phyloP scores from a whole-genome alignment of 495 filamentous ascomycete genomes.

The Massariosphaeria phaeospora region DNA sequence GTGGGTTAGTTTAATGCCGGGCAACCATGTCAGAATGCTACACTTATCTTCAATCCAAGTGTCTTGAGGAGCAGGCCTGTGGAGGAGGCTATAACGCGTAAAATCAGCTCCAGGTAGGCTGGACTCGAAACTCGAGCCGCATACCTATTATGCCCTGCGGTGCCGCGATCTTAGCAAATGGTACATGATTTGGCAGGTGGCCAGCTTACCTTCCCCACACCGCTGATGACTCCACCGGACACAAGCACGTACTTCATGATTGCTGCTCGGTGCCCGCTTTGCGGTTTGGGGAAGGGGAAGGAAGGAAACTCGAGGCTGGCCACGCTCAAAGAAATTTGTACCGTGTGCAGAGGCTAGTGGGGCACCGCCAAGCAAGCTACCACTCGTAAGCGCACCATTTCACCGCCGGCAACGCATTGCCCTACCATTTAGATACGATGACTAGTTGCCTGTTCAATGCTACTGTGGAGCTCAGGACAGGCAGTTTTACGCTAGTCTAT shows the following conservation, averaged over 20 bases:
- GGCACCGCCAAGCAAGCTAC: not conserved
- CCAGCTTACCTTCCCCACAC: constrained; percentile 56
- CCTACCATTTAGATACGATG: constrained; percentile 24
- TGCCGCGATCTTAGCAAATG: not conserved
- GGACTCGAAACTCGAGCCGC: constrained; percentile 30
- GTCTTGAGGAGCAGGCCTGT: constrained; percentile 84
- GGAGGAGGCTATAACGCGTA: constrained; percentile 52
- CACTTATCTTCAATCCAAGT: constrained; percentile 62
- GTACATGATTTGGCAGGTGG: not conserved
- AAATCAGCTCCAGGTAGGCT: constrained; percentile 19
- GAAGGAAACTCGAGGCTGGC: constrained; percentile 11
- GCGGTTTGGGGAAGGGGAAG: constrained; percentile 36
- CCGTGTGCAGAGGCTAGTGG: not conserved
- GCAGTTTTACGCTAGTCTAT: too few species aligned
- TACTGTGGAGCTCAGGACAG: too few species aligned
- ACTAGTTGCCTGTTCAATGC: too few species aligned
- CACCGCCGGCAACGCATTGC: too few species aligned
- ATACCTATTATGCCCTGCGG: constrained; percentile 69
- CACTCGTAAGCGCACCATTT: too few species aligned
- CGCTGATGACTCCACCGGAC: constrained; percentile 70
- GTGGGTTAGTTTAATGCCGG: constrained; percentile 35
- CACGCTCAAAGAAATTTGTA: constrained; percentile 14
- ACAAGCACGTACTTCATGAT: constrained; percentile 83
- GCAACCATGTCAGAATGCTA: constrained; percentile 11
- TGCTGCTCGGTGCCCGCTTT: constrained; percentile 27